Conservation (phyloP, 2,329 filamentous ascomycete species). For the Paecilomyces formosus region DNA sequence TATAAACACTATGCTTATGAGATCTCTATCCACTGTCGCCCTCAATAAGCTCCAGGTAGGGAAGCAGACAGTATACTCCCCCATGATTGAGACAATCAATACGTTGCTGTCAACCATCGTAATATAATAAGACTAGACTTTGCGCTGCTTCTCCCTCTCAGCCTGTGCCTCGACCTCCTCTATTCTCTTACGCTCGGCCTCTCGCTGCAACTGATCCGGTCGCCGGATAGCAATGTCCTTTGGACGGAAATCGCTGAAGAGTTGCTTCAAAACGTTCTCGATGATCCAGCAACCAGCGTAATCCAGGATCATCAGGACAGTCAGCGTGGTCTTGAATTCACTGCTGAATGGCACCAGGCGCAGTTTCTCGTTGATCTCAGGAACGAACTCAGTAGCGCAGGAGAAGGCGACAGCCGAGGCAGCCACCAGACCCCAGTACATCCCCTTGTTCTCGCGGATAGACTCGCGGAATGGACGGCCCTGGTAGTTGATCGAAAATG, state of each 20-base stretch:
- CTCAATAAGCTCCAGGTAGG: neutral
- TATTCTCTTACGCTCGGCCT: constrained; percentile 60
- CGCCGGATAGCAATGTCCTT: constrained; percentile 87
- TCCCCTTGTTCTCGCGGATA: constrained; percentile 89
- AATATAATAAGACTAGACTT: constrained; percentile 13
- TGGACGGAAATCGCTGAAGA: constrained; percentile 86
- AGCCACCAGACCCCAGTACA: constrained; percentile 94
- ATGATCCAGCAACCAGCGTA: constrained; percentile 81
- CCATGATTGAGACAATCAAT: neutral
- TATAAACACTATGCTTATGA: neutral
- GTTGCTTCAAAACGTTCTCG: constrained; percentile 73
- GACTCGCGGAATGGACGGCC: constrained; percentile 95
- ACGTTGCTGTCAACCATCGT: neutral
- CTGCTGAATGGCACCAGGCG: constrained; percentile 81
- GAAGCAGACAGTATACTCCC: neutral
- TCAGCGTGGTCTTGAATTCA: constrained; percentile 86
- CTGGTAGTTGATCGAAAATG: constrained; percentile 99
- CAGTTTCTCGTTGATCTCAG: constrained; percentile 89
- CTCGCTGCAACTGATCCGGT: constrained; percentile 75
- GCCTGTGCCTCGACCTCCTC: constrained; percentile 43
- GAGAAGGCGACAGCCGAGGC: constrained; percentile 87
- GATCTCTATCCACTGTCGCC: neutral
- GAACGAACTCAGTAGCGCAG: constrained; percentile 90
- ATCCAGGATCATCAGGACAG: constrained; percentile 75
- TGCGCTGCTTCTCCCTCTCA: constrained; percentile 26